Conservation (phyloP, 2,329 filamentous ascomycete species). For the Diplodia scrobiculata region DNA sequence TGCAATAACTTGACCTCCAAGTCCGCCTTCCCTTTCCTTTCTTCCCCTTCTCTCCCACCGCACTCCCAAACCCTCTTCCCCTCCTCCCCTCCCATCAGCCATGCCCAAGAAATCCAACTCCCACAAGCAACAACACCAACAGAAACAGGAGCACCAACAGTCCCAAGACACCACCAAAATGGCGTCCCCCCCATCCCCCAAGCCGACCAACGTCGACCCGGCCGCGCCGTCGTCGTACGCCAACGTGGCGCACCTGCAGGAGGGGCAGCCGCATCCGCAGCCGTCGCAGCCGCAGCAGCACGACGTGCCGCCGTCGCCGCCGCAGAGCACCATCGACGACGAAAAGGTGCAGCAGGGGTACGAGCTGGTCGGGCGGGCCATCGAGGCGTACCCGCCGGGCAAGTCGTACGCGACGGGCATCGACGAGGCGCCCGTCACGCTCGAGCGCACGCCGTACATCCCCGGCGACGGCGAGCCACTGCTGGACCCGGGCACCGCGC, state of each 20-base stretch:
- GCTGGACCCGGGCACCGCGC: constrained; percentile 23
- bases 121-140: background rate
- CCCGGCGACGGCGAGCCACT: constrained; percentile 15
- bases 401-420: constrained; percentile 24
- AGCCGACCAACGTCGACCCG: background rate
- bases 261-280: background rate
- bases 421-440: constrained; percentile 14
- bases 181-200: background rate
- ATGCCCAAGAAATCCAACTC: constrained; percentile 19
- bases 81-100: background rate
- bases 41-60: background rate
- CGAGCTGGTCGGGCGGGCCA: constrained; percentile 19
- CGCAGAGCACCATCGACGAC: constrained; percentile 13
- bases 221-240: constrained; percentile 8
- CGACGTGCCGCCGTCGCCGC: constrained; percentile 15
- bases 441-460: constrained; percentile 23
- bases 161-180: background rate
- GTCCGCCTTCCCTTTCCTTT: too few species aligned
- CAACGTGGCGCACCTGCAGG: constrained; percentile 8
- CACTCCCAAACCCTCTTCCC: background rate
- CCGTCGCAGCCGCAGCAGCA: background rate
- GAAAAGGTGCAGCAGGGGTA: constrained; percentile 14
- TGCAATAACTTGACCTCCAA: background rate
- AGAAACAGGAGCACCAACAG: background rate
- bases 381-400: constrained; percentile 11